Evolutionary conservation across 1,284 basidiomycete species (phyloP).

Genomic region (Cutaneotrichosporon curvatum): DNA sequence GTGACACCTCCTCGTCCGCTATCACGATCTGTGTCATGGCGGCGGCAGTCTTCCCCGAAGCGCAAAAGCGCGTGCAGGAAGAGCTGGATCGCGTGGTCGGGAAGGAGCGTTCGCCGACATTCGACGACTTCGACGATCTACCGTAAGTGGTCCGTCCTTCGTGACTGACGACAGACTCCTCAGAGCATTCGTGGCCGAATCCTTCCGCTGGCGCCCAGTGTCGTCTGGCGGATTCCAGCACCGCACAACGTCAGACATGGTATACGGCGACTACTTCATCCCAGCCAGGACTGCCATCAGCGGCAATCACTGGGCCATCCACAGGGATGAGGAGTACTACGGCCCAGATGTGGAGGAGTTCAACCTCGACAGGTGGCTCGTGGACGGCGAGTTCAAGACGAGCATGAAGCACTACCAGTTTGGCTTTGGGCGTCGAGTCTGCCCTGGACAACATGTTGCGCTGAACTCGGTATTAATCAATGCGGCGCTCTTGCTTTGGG

Average conservation of each 20-base stretch:
- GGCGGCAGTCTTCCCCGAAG: slow-evolving; percentile 56
- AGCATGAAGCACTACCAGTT: slow-evolving; percentile 22
- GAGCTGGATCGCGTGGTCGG: slow-evolving; percentile 53
- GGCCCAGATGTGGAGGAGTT: slow-evolving; percentile 23
- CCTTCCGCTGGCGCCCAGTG: slow-evolving; percentile 19
- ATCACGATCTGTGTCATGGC: slow-evolving; percentile 58
- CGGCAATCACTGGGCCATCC: slow-evolving; percentile 21
- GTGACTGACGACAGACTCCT: neutral
- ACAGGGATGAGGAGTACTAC: slow-evolving; percentile 23
- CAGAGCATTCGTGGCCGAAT: slow-evolving; percentile 15
- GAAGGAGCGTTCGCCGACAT: slow-evolving; percentile 3
- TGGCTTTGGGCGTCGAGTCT: slow-evolving; percentile 33
- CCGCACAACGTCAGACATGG: slow-evolving; percentile 5
- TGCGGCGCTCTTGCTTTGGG: slow-evolving; percentile 39
- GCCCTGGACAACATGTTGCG: slow-evolving; percentile 44
- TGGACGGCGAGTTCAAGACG: slow-evolving; percentile 12
- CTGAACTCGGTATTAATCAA: slow-evolving; percentile 41
- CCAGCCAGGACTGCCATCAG: slow-evolving; percentile 6
- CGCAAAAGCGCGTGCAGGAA: slow-evolving; percentile 54
- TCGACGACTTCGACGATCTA: slow-evolving; percentile 7
- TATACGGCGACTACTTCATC: slow-evolving; percentile 6
- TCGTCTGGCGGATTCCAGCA: slow-evolving; percentile 17
- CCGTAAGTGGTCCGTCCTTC: neutral
- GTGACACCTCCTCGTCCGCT: slow-evolving; percentile 51
- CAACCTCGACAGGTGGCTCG: slow-evolving; percentile 22